phyloP scores from a whole-genome alignment of 108 stramenopile species.

The Mediolabrus comicus region DNA sequence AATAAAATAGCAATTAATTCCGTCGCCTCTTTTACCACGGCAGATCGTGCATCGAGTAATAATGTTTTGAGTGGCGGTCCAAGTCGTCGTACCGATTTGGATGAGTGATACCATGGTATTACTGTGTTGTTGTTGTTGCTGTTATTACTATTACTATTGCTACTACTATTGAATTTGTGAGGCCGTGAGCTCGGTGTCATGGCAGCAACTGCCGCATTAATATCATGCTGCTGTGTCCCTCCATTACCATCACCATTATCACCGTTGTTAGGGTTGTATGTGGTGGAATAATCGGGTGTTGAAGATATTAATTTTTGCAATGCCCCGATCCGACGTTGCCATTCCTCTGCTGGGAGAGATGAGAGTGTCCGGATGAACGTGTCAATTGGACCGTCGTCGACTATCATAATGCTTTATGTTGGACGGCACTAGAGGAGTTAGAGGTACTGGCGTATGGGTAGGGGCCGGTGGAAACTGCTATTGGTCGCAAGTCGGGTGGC shows the following conservation, averaged over 20 bases:
- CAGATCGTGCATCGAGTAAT: slow-evolving; percentile 70
- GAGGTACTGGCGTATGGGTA: too few relatives aligned
- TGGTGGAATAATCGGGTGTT: slow-evolving; percentile 58
- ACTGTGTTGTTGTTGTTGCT: background rate
- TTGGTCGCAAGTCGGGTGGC: too few relatives aligned
- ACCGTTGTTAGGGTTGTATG: slow-evolving; percentile 9
- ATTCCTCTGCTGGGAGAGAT: slow-evolving; percentile 58
- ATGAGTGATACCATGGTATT: slow-evolving; percentile 67
- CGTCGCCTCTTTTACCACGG: slow-evolving; percentile 77
- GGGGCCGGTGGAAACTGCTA: too few relatives aligned
- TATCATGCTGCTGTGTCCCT: too few relatives aligned
- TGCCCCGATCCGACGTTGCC: slow-evolving; percentile 66
- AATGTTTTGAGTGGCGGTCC: slow-evolving; percentile 51
- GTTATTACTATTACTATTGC: background rate
- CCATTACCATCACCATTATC: too few relatives aligned
- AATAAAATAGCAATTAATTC: slow-evolving; percentile 48
- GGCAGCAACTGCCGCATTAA: background rate
- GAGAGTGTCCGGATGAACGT: slow-evolving; percentile 55
- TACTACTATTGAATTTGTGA: too few relatives aligned
- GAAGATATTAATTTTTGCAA: slow-evolving; percentile 47
- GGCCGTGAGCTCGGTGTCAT: background rate
- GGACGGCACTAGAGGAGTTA: too few relatives aligned
- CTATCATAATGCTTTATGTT: too few relatives aligned
- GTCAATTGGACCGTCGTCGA: slow-evolving; percentile 60
- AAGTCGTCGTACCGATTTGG: slow-evolving; percentile 65